Evolutionary conservation across 306 rosid species (phyloP), one percentile per base, ranked within the genome.

Genomic region (Inga leiocalycina): DNA sequence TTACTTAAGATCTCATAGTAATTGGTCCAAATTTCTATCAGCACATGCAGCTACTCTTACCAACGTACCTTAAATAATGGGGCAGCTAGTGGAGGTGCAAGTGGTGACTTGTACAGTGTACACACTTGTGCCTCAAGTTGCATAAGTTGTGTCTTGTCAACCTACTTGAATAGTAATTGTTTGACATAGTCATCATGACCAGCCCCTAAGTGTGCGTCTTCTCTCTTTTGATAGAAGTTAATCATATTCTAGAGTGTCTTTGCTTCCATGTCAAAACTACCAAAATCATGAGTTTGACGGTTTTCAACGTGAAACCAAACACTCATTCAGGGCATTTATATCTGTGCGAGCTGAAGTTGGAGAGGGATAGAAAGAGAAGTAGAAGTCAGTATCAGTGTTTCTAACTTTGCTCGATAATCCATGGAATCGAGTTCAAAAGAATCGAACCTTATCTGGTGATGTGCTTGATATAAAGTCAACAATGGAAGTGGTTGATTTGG

Each of bases 31-130:
- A 39, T 39, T 39, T 39, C 43, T 39, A 15, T 79, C 85, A 41
- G 85, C 74, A 22, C 49, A 85, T 59, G 84, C 86, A 2, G 79
- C 87, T 54, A 83, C 83, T 10, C 81, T 88, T 41, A 80, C 17
- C 19, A 49, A 49, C 80, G 48, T 77, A 76, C 34, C 80, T 71
- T 49, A 4, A 4, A 49, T 49, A 16, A 49, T 49, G 54, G 54
- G 54, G 54, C 54, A 49, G 54, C 14, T 12, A 14, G 17, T 49
- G 15, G 54, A 14, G 54, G 54, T 49, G 54, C 54, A 12, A 49
- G 54, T 49, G 54, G 54, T 2, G 17, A 14, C 54, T 49, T 65
- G 61, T 61, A 24, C 62, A 39, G 14, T 65, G 61, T 61, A 24
- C 62, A 27, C 30, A 30, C 49, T 48, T 41, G 74, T 14, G 27